Evolutionary conservation across 768 basidiomycete genomes (phyloP), one percentile per base, ranked within the genome.

Genomic region (Plicaturopsis crispa): DNA sequence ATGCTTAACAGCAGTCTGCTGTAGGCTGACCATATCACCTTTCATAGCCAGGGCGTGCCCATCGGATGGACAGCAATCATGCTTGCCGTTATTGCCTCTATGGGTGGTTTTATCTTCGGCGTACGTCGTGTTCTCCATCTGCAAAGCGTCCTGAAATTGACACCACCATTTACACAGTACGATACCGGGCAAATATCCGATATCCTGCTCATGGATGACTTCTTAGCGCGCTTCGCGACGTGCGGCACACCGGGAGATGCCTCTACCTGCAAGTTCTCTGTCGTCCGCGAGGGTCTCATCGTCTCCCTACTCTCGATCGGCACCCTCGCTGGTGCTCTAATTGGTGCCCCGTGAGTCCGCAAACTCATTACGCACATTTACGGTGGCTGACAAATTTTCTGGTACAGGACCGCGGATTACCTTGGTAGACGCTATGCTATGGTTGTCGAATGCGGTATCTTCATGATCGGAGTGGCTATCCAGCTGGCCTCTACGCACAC

Each of bases 111-210:
- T 56, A 75, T 77, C 43, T 77, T 76, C 39, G 75, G 73, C 38
- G 55, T 56, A 47, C 30, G 57, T 49, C 11, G 1, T 31, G 7
- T 45, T 20, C 24, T 49, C 52, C 43, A 51, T 52, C 51, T 48
- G 47, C 48, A 42, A n/a, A n/a, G n/a, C n/a, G 59, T 56, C 39
- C 35, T 33, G 31, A 39, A 37, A 32, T 35, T 36, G 20, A n/a
- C n/a, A 45, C 45, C 20, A 45, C 22, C 18, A 11, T 36, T 24
- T 40, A 36, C 38, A 16, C 36, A 67, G 62, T 81, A 82, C 46
- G 80, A 84, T 54, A 84, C 80, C 10, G 83, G 83, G 18, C 84
- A 86, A 55, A 86, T 88, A 45, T 78, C 78, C 36, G 80, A 82
- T 52, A 81, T 88, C 47, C 61, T 84, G 19, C 60, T 84, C 56